Conservation (phyloP, 177 flowering plant species). For the Telopea speciosissima region DNA sequence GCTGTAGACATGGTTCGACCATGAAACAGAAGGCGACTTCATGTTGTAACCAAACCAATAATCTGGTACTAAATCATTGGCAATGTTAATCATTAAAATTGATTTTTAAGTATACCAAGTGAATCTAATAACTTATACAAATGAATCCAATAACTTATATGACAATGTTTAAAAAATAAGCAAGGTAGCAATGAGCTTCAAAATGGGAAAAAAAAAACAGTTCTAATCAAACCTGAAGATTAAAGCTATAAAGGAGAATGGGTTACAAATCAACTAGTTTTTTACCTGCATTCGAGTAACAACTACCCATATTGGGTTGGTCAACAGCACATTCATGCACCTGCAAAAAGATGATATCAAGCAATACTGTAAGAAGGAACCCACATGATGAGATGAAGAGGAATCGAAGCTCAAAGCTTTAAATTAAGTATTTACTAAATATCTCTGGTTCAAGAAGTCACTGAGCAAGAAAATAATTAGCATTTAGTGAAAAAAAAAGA, state of each 20-base stretch:
- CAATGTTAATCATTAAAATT: no score
- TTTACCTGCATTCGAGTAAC: constrained; percentile 98
- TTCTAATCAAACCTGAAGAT: background rate
- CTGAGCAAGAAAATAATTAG: background rate
- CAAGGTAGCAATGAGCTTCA: background rate
- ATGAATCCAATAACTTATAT: background rate
- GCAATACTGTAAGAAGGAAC: background rate
- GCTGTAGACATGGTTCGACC: background rate
- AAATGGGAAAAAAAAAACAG: no score
- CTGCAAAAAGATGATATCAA: constrained; percentile 32
- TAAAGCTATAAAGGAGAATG: background rate
- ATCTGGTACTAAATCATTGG: background rate
- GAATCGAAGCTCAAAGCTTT: background rate
- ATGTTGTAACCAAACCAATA: background rate
- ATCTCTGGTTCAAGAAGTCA: background rate
- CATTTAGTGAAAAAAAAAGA: background rate
- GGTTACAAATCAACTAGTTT: constrained; percentile 1
- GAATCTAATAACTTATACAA: background rate
- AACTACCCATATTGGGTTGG: constrained; percentile 95
- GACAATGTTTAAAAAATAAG: background rate
- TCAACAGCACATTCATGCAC: constrained; percentile 89
- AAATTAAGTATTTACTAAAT: background rate
- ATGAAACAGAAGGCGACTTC: background rate
- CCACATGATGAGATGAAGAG: background rate
- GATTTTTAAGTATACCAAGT: background rate